Percentiles rank a stretch among this genome's conserved stretches.
These are phyloP conservation scores for Petunia axillaris DNA, from an alignment of 257 asterid genomes.

Conservation along the genomic window DNA sequence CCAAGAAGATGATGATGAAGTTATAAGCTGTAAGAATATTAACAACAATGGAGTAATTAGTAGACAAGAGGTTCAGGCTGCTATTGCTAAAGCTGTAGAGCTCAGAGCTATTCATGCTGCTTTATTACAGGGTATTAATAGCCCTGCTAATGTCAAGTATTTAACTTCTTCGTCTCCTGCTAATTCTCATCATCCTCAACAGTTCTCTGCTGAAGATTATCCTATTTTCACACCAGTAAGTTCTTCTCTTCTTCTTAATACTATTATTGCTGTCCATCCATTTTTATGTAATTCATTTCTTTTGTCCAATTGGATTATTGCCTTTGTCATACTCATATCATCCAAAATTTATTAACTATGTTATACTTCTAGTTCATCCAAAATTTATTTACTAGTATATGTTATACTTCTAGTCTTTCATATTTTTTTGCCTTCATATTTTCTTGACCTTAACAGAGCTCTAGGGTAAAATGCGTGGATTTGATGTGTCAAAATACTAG, in stretches of 20 bases:
- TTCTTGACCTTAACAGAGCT: too few species aligned
- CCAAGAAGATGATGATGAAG: conserved; percentile 30
- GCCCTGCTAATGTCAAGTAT: conserved; percentile 51
- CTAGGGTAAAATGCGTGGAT: too few species aligned
- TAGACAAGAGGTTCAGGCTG: conserved; percentile 65
- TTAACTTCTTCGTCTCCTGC: conserved; percentile 63
- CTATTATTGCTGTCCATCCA: too few species aligned
- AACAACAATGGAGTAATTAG: conserved; percentile 40
- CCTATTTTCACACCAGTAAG: conserved; percentile 95
- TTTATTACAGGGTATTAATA: conserved; percentile 59
- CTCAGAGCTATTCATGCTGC: conserved; percentile 92
- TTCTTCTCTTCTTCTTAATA: neutral
- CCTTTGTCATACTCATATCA: too few species aligned
- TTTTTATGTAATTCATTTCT: too few species aligned
- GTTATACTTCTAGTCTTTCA: too few species aligned
- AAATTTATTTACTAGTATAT: too few species aligned
- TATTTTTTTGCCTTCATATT: too few species aligned
- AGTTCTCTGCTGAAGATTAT: conserved; percentile 81
- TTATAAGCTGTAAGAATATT: conserved; percentile 15
- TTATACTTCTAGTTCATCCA: too few species aligned
- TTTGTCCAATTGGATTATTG: too few species aligned
- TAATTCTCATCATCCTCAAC: conserved; percentile 44
- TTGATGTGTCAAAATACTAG: too few species aligned
- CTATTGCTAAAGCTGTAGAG: conserved; percentile 87
- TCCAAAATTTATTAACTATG: too few species aligned